Evolutionary conservation across 2,329 filamentous ascomycete species (phyloP).

Genomic region (Plectosphaerella plurivora): DNA sequence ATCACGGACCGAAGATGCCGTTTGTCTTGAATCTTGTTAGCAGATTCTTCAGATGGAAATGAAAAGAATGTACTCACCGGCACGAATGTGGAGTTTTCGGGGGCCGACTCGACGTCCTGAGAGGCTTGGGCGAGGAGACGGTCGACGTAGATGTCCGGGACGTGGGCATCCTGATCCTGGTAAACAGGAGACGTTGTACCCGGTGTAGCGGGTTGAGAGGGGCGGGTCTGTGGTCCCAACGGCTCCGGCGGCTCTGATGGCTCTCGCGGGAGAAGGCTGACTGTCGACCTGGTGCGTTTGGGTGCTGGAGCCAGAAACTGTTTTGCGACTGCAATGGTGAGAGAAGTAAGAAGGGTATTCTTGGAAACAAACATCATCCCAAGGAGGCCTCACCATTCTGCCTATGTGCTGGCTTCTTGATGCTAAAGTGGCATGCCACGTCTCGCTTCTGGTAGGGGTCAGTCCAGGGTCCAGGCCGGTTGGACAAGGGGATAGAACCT

Average conservation of each 20-base stretch:
- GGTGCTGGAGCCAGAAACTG: constrained; percentile 8
- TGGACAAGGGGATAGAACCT: background rate
- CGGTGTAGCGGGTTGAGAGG: background rate
- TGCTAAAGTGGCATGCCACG: constrained; percentile 18
- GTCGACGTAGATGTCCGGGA: constrained; percentile 21
- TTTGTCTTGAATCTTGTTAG: constrained; percentile 13
- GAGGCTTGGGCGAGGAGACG: constrained; percentile 16
- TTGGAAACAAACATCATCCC: background rate
- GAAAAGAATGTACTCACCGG: constrained; percentile 14
- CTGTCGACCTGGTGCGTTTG: background rate
- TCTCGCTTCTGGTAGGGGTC: background rate
- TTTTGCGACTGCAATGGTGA: constrained; percentile 3
- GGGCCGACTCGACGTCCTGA: constrained; percentile 2
- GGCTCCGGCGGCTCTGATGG: background rate
- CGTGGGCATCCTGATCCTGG: background rate
- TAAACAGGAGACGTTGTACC: background rate
- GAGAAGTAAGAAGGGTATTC: background rate
- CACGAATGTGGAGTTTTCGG: constrained; percentile 15
- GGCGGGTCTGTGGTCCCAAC: background rate
- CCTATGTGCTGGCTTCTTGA: constrained; percentile 15
- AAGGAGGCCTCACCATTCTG: constrained; percentile 13
- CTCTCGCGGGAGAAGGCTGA: background rate
- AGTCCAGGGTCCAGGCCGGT: background rate
- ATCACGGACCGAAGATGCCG: constrained; percentile 18
- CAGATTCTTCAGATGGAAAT: background rate